A percentile compares a stretch with the other conserved stretches of the same genome.
Evolutionary conservation across 345 rosid species (phyloP).

Genomic region (Pistacia integerrima): DNA sequence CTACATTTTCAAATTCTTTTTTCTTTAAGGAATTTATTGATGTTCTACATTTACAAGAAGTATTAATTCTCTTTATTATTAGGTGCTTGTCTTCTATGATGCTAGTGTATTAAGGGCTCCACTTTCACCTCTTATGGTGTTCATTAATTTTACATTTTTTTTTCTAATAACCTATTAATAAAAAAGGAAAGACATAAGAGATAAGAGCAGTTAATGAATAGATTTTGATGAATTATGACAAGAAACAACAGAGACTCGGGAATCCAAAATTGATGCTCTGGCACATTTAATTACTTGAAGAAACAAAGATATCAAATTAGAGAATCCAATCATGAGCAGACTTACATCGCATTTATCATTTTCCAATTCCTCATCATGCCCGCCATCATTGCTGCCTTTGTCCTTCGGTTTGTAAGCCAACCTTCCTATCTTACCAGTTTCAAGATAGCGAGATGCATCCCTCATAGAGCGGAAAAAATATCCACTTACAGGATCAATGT

Average conservation of each 20-base stretch:
- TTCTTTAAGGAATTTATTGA: not conserved
- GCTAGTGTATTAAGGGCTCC: not conserved
- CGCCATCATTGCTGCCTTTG: slow-evolving; percentile 27
- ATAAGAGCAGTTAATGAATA: not conserved
- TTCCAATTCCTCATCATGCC: slow-evolving; percentile 41
- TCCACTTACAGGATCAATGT: slow-evolving; percentile 79
- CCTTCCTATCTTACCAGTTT: slow-evolving; percentile 64
- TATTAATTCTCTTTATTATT: not conserved
- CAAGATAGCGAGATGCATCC: slow-evolving; percentile 72
- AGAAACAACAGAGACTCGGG: not conserved
- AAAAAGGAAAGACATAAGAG: not conserved
- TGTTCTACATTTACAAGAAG: not conserved
- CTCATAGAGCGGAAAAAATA: slow-evolving; percentile 82
- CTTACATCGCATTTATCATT: slow-evolving; percentile 54
- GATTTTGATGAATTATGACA: not conserved
- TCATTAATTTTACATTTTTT: too few species aligned
- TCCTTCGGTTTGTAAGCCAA: slow-evolving; percentile 61
- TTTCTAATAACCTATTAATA: not conserved
- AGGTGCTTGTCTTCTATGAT: not conserved
- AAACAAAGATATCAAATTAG: slow-evolving; percentile 1
- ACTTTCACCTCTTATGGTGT: not conserved
- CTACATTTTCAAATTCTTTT: not conserved
- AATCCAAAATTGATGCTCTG: slow-evolving; percentile 8
- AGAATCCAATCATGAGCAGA: slow-evolving; percentile 16
- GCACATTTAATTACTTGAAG: slow-evolving; percentile 4